Percentiles rank a stretch among this genome's conserved stretches.
These are phyloP conservation scores for Primulina huaijiensis DNA, from an alignment of 257 asterid genomes.

Conservation along the genomic window DNA sequence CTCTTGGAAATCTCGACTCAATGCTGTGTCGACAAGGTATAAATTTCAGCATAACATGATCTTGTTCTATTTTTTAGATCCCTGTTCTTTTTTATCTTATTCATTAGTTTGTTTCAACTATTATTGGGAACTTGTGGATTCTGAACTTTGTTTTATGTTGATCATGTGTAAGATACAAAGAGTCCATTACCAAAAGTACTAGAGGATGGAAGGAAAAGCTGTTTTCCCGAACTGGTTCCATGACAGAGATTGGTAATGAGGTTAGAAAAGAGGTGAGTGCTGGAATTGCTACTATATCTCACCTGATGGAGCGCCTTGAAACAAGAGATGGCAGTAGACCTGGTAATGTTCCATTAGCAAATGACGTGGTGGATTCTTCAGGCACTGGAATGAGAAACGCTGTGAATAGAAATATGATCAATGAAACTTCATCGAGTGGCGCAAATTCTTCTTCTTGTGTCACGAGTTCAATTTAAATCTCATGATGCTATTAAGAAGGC, in stretches of 20 bases:
- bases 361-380: constrained; percentile 36
- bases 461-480: constrained; percentile 42
- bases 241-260: constrained; percentile 76
- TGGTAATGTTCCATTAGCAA: constrained; percentile 26
- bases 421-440: constrained; percentile 30
- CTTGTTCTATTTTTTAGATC: not conserved
- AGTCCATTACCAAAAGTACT: constrained; percentile 72
- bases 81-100: not conserved
- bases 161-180: constrained; percentile 63
- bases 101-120: not conserved
- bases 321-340: constrained; percentile 45
- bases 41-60: constrained; percentile 15
- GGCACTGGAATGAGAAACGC: constrained; percentile 36
- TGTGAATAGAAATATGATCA: constrained; percentile 28
- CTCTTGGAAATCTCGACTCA: constrained; percentile 74
- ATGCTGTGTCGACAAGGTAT: constrained; percentile 76
- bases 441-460: constrained; percentile 42
- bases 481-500: constrained; percentile 11
- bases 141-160: constrained; percentile 16
- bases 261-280: constrained; percentile 72
- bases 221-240: constrained; percentile 71
- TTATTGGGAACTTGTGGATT: constrained; percentile 12
- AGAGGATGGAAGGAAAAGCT: constrained; percentile 89
- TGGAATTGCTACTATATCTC: constrained; percentile 78
- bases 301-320: constrained; percentile 90